A percentile compares a stretch with the other conserved stretches of the same genome.
Conservation (phyloP, 2,329 filamentous ascomycete species). For the Podosphaera xanthii region DNA sequence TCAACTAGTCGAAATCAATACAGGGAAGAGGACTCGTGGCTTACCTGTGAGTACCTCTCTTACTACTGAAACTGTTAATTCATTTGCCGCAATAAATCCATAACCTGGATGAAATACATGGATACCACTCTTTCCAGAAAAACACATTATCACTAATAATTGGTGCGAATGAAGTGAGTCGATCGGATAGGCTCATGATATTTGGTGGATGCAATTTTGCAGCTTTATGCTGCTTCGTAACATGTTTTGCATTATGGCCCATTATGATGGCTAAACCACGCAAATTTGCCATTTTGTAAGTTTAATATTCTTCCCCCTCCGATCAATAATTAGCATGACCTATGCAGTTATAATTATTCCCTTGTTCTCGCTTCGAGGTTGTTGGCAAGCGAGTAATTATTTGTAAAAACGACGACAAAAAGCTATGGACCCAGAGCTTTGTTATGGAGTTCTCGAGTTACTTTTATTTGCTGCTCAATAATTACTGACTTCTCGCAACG, state of each 20-base stretch:
- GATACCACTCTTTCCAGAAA: slow-evolving; percentile 7
- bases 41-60: slow-evolving; percentile 53
- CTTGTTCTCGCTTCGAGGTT: neutral
- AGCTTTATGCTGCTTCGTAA: slow-evolving; percentile 74
- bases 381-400: neutral
- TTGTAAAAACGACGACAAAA: neutral
- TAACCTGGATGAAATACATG: neutral
- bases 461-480: neutral
- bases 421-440: neutral
- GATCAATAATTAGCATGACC: neutral
- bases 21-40: slow-evolving; percentile 90
- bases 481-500: slow-evolving; percentile 13
- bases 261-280: slow-evolving; percentile 57
- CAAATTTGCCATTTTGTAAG: slow-evolving; percentile 96
- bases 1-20: slow-evolving; percentile 63
- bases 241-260: slow-evolving; percentile 79
- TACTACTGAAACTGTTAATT: neutral
- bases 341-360: neutral
- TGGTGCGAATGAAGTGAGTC: slow-evolving; percentile 45
- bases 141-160: slow-evolving; percentile 12
- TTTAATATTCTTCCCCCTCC: slow-evolving; percentile 17
- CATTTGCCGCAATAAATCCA: no score
- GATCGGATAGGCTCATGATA: slow-evolving; percentile 87
- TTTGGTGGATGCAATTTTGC: slow-evolving; percentile 82
- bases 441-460: neutral